Evolutionary conservation across 345 rosid species (phyloP), one percentile per base, ranked within the genome.

Genomic region (Hibiscus syriacus): DNA sequence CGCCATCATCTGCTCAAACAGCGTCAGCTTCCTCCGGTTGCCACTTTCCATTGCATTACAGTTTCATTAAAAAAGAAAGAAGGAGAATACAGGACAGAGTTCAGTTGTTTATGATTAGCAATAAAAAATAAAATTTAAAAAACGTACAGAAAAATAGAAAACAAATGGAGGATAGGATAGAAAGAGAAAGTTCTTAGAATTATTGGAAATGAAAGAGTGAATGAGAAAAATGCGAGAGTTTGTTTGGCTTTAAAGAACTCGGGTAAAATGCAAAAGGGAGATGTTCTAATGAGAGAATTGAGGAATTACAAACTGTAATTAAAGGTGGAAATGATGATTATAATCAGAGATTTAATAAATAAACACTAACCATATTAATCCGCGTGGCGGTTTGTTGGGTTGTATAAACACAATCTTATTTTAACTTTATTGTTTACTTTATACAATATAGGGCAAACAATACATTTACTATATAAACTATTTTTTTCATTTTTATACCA

Each of bases 1-100:
- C n/a, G n/a, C n/a, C n/a, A n/a, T n/a, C n/a, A n/a, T n/a, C n/a
- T n/a, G n/a, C n/a, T n/a, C n/a, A n/a, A n/a, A n/a, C n/a, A n/a
- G n/a, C 76, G 29, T 76, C n/a, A n/a, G 5, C 7, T 9, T 43
- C 49, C 49, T 43, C 26, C 70, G 72, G 50, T 73, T 74, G 72
- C 73, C 64, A 2, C 84, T 74, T 77, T 73, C 73, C 27, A 67
- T 54, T 14, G 26, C 55, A 8, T 41, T 12, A 56, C 34, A 29
- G 27, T 8, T 39, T 32, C 23, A 29, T 4, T 34, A 30, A 27
- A 38, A 52, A 29, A 49, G n/a, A n/a, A n/a, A n/a, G n/a, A n/a
- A n/a, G n/a, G n/a, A n/a, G n/a, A n/a, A n/a, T n/a, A n/a, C n/a
- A n/a, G n/a, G n/a, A n/a, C n/a, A 50, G 38, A 34, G 7, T 17